These are phyloP conservation scores for Chrysosphaeria jannelii DNA, from an alignment of 2,329 filamentous ascomycete genomes.

Conservation along the genomic window DNA sequence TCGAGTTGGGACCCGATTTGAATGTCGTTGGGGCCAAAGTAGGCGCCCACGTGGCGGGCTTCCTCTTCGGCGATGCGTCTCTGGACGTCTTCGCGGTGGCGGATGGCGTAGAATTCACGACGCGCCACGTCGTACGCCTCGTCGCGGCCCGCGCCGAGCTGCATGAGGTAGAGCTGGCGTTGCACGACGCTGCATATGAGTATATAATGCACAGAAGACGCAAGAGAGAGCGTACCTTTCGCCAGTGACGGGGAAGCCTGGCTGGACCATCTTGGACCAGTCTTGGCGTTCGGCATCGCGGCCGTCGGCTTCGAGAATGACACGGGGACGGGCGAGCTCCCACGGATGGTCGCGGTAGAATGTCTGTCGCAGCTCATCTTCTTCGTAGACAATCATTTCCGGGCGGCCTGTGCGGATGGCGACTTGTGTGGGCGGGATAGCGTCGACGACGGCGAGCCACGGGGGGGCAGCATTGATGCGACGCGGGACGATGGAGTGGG, in stretches of 20 bases:
- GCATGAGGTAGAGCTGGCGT: conserved; percentile 63
- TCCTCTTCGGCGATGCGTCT: conserved; percentile 65
- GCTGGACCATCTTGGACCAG: conserved; percentile 54
- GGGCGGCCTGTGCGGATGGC: conserved; percentile 47
- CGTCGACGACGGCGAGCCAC: conserved; percentile 21
- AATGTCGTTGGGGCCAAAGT: conserved; percentile 50
- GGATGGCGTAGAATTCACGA: conserved; percentile 65
- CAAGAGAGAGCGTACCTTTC: conserved; percentile 32
- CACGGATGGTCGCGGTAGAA: conserved; percentile 93
- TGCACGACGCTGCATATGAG: conserved; percentile 81
- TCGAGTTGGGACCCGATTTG: conserved; percentile 63
- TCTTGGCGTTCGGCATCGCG: conserved; percentile 47
- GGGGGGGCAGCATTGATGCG: conserved; percentile 10
- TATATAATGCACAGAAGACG: too few species aligned
- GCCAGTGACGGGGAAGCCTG: conserved; percentile 46
- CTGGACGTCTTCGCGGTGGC: conserved; percentile 59
- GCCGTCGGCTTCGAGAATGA: conserved; percentile 64
- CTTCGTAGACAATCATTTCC: conserved; percentile 45
- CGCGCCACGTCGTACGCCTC: conserved; percentile 66
- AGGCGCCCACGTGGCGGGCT: conserved; percentile 55
- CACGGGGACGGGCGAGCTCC: conserved; percentile 70
- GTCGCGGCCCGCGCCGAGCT: conserved; percentile 27
- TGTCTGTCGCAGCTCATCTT: conserved; percentile 48
- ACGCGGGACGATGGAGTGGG: conserved; percentile 8
- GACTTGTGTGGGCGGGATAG: conserved; percentile 26